Evolutionary conservation across 2,329 filamentous ascomycete species (phyloP), one percentile per base, ranked within the genome.

Genomic region (Pseudogymnoascus sp.): DNA sequence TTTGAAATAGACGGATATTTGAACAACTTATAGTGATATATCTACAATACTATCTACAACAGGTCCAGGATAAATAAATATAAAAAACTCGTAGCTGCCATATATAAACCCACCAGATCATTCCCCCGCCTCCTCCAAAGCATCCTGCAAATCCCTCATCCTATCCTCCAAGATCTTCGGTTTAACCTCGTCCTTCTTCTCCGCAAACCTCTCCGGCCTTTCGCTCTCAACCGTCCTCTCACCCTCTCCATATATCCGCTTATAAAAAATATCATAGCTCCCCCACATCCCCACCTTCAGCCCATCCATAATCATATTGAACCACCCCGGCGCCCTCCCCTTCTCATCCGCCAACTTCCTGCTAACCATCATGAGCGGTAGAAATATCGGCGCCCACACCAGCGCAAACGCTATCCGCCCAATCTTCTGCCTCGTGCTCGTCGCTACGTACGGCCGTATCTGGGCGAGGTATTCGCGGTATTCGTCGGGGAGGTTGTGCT

Each of bases 191-290:
- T 21, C 50, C 29, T 14, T 56, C 50, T 56, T 7, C n/a, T 69
- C 71, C 13, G 50, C 13, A 10, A 59, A 44, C 61, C 19, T 21
- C 59, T 42, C 21, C 59, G 63, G 65, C 73, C 76, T 64, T 2
- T 56, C n/a, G 10, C 50, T 56, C 50, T 50, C 61, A 6, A 44
- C 14, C 61, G 85, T 87, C 69, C 82, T 83, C 79, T 97, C 93
- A 0, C 95, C 95, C 72, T 97, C 90, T 0, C 93, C 93, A 79
- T 96, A 97, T 0, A 87, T 42, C 0, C 75, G 77, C 73, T 85
- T 87, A 68, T 88, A 87, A 16, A 84, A 71, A 0, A 61, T 65
- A 75, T 91, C 88, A 75, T 92, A 91, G 56, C 76, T 81, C 53
- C 68, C 70, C 89, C 89, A 93, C 68, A 86, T 75, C 0, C 79